phyloP scores from a whole-genome alignment of 2,329 filamentous ascomycete species.

The Fusarium beomiforme region DNA sequence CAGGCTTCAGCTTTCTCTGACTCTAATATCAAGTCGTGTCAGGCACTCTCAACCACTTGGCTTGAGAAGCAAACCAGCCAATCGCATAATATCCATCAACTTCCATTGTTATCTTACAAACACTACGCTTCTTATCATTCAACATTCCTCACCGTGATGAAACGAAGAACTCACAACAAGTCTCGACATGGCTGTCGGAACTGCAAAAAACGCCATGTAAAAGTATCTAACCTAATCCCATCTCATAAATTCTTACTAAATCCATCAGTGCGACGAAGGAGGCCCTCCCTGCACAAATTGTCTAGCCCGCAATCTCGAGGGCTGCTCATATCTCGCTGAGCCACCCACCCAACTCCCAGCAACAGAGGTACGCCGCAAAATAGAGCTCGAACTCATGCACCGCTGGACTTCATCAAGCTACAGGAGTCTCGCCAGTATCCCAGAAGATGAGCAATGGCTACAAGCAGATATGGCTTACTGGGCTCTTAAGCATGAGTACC shows the following conservation, averaged over 20 bases:
- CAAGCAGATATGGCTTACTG: slow-evolving; percentile 47
- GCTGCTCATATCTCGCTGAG: slow-evolving; percentile 32
- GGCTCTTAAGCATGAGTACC: slow-evolving; percentile 51
- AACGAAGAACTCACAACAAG: slow-evolving; percentile 39
- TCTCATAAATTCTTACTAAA: background rate
- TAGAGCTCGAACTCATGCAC: slow-evolving; percentile 63
- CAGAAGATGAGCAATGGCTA: slow-evolving; percentile 49
- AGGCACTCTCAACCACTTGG: background rate
- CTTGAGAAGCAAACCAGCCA: no score
- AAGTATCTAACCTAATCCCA: slow-evolving; percentile 11
- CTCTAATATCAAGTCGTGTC: background rate
- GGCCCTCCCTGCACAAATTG: slow-evolving; percentile 51
- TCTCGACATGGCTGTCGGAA: slow-evolving; percentile 41
- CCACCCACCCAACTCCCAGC: slow-evolving; percentile 13
- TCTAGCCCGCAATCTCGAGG: slow-evolving; percentile 38
- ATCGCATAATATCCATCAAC: fast-evolving
- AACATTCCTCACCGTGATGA: slow-evolving; percentile 17
- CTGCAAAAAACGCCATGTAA: slow-evolving; percentile 41
- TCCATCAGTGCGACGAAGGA: slow-evolving; percentile 48
- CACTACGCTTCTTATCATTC: fast-evolving
- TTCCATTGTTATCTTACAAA: background rate
- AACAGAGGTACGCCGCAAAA: slow-evolving; percentile 38
- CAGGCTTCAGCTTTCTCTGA: background rate
- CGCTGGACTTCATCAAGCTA: slow-evolving; percentile 60
- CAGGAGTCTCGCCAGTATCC: slow-evolving; percentile 50